Percentiles rank a stretch among this genome's conserved stretches.
phyloP scores from a whole-genome alignment of 202 grass and related monocot genomes.

The Carex arenaria region DNA sequence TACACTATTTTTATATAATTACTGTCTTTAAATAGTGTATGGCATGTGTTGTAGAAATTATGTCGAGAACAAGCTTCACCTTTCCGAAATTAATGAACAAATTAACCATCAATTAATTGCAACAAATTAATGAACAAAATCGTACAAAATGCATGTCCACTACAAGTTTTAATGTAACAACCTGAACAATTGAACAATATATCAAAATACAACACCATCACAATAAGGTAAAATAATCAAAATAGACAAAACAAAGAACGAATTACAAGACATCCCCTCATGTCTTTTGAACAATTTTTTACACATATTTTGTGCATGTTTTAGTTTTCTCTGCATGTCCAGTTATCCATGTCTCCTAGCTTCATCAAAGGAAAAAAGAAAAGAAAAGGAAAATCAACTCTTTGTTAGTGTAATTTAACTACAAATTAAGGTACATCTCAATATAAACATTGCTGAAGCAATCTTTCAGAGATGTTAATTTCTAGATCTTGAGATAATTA shows the following conservation, averaged over 20 bases:
- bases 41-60: neutral
- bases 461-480: neutral
- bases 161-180: constrained; percentile 1
- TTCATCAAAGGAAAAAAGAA: neutral
- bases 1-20: neutral
- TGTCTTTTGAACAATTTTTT: neutral
- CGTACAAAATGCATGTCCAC: neutral
- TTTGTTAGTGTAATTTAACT: neutral
- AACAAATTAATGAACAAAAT: neutral
- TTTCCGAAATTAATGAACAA: no score
- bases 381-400: neutral
- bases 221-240: neutral
- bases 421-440: neutral
- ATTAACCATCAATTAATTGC: neutral
- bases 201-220: neutral
- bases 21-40: neutral
- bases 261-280: constrained; percentile 14
- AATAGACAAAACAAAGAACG: neutral
- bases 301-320: neutral
- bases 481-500: neutral
- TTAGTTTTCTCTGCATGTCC: neutral
- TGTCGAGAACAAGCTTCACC: neutral
- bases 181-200: neutral
- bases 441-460: neutral
- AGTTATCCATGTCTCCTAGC: neutral